A percentile compares a stretch with the other conserved stretches of the same genome.
Conservation (phyloP, 2,329 filamentous ascomycete species). For the Polytolypa hystricis region DNA sequence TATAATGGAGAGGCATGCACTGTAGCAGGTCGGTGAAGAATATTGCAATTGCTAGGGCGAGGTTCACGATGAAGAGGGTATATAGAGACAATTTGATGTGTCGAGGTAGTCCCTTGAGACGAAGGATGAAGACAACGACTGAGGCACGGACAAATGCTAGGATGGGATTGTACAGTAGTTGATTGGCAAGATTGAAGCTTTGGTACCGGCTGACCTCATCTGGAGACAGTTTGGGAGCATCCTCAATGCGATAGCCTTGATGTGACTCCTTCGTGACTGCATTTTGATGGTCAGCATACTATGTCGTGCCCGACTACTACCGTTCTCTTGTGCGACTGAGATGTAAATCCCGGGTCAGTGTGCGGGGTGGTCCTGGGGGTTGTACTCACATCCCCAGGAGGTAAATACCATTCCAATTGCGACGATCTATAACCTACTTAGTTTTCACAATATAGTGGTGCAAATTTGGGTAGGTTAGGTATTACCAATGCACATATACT, state of each 20-base stretch:
- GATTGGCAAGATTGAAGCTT: conserved; percentile 5
- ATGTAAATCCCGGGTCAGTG: background rate
- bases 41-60: conserved; percentile 24
- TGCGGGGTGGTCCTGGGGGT: background rate
- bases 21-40: conserved; percentile 32
- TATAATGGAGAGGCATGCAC: conserved; percentile 26
- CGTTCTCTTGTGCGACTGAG: background rate
- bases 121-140: conserved; percentile 9
- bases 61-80: conserved; percentile 19
- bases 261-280: background rate
- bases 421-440: background rate
- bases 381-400: conserved; percentile 4
- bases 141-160: conserved; percentile 8
- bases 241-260: conserved; percentile 2
- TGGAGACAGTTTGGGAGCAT: conserved; percentile 1
- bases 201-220: background rate
- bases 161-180: conserved; percentile 7
- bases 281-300: background rate
- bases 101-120: conserved; percentile 6
- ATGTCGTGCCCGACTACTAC: background rate
- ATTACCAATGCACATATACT: conserved; percentile 7
- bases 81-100: conserved; percentile 5
- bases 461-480: too few species aligned
- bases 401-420: conserved; percentile 2
- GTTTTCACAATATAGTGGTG: background rate